Base-by-base conservation (phyloP, 441 rosid genomes). In the Kokia cookei region DNA sequence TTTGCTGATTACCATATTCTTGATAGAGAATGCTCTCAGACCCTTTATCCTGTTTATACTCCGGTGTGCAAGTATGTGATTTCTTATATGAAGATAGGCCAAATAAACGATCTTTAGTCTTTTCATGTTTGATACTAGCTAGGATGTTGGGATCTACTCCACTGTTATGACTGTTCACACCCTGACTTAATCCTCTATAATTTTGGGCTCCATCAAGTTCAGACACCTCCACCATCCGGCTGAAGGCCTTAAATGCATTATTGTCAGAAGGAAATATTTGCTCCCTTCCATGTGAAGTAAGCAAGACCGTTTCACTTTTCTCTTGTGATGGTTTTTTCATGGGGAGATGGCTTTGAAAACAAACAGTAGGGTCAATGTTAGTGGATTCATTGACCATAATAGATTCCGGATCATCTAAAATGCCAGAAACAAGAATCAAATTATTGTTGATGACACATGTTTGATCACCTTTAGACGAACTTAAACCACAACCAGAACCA, bases 231-330 rank as follows among this genome's bases (percentile, higher is more conserved):
- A 50, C 12, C 42, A 67, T 55, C 45, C 45, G 75, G 43, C 45
- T 51, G 75, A 83, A 79, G 70, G 66, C 57, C 72, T 80, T 80
- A 35, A 60, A 59, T 45, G 67, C 60, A 68, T 65, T 65, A 66
- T 72, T 75, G 77, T 79, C 64, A n/a, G 68, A 67, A 32, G 72
- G 69, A 74, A 76, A 59, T 3, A 42, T 64, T 66, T 81, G 82
- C 79, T 73, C 76, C 54, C 55, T 68, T 40, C 83, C 78, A 77
- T 72, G 75, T 54, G 77, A 72, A 76, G 78, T 53, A 61, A 58
- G 80, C 78, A 73, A 66, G 48, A 65, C 40, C 32, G 68, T 66
- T 72, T 79, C 78, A 17, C 82, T 78, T 74, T 65, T 67, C 50
- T 57, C 69, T 68, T 53, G 71, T 70, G 67, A 55, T 10, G 75